phyloP scores from a whole-genome alignment of 176 grass and related monocot species.

The Juncus effusus region DNA sequence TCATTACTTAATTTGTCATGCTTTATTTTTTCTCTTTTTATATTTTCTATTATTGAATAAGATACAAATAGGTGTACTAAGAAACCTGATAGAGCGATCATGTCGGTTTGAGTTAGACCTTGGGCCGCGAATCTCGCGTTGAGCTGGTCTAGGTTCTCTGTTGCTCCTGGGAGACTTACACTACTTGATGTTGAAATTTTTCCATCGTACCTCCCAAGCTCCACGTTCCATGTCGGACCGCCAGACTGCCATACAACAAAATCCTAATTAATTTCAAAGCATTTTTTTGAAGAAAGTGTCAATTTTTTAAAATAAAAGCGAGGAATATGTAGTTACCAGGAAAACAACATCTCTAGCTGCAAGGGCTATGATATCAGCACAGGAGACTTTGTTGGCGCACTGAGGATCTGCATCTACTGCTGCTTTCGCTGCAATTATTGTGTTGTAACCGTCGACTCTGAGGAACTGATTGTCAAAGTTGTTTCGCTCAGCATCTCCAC shows the following conservation, averaged over 20 bases:
- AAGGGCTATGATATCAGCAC: slow-evolving; percentile 65
- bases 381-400: slow-evolving; percentile 61
- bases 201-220: slow-evolving; percentile 50
- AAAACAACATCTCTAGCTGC: slow-evolving; percentile 56
- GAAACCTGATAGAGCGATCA: slow-evolving; percentile 51
- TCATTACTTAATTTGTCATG: not conserved
- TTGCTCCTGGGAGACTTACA: slow-evolving; percentile 29
- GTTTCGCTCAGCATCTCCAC: slow-evolving; percentile 51
- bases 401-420: slow-evolving; percentile 47
- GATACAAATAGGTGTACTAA: not conserved
- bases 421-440: slow-evolving; percentile 49
- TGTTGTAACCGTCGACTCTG: slow-evolving; percentile 59
- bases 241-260: slow-evolving; percentile 30
- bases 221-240: slow-evolving; percentile 47
- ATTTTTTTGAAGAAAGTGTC: not conserved
- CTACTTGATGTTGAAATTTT: slow-evolving; percentile 35
- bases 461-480: slow-evolving; percentile 54
- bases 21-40: not conserved
- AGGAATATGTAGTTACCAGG: slow-evolving; percentile 36
- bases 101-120: slow-evolving; percentile 28
- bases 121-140: slow-evolving; percentile 27
- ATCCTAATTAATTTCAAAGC: not conserved
- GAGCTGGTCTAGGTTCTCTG: slow-evolving; percentile 31
- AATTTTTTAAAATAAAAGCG: not conserved
- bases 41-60: not conserved